Conservation (phyloP, 2,329 filamentous ascomycete genomes). For the Cadophora gregata region DNA sequence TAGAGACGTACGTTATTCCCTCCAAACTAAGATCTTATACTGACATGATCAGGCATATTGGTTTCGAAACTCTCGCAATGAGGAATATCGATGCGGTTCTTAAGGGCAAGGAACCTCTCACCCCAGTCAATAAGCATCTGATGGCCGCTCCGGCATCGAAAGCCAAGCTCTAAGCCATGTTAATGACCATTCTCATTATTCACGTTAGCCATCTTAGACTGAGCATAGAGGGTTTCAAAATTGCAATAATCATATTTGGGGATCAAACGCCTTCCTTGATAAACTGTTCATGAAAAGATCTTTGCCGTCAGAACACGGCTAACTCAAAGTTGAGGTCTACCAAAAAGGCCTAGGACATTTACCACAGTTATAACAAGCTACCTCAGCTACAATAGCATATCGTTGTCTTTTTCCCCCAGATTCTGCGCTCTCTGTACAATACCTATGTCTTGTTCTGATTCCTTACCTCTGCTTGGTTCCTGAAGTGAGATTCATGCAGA, state of each 20-base stretch:
- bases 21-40: background rate
- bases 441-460: no score
- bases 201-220: background rate
- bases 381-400: no score
- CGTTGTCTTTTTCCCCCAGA: no score
- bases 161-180: conserved; percentile 15
- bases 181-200: background rate
- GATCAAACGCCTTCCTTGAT: no score
- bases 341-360: no score
- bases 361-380: no score
- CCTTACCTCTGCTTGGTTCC: no score
- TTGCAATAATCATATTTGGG: background rate
- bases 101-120: conserved; percentile 40
- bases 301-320: no score
- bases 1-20: conserved; percentile 55
- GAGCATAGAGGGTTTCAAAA: background rate
- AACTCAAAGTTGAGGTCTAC: no score
- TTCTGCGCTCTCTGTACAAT: no score
- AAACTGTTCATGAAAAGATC: no score
- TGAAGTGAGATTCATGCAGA: background rate
- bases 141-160: conserved; percentile 18
- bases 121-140: conserved; percentile 42
- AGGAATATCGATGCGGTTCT: conserved; percentile 68
- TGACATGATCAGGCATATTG: conserved; percentile 48
- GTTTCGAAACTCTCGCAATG: conserved; percentile 71